These are phyloP conservation scores for Silybum marianum DNA, from an alignment of 129 eudicot species.

Conservation along the genomic window DNA sequence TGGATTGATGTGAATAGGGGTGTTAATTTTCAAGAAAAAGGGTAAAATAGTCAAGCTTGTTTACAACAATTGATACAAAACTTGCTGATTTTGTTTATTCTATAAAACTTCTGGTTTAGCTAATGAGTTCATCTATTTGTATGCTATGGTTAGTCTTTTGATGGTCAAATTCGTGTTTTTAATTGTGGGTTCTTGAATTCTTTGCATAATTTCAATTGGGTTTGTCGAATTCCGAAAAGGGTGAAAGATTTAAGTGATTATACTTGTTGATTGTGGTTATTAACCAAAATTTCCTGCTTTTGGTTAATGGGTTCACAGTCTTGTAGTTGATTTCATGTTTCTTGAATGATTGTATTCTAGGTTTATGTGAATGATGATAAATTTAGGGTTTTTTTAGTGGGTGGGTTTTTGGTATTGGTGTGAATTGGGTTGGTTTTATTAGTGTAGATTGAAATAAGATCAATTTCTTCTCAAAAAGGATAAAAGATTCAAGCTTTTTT, in stretches of 20 bases:
- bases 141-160: conserved; percentile 33
- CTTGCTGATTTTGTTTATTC: neutral
- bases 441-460: neutral
- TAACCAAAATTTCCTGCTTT: neutral
- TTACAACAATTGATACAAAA: neutral
- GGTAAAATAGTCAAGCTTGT: neutral
- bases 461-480: neutral
- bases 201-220: neutral
- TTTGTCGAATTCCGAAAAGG: neutral
- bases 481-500: neutral
- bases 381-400: neutral
- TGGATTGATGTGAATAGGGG: neutral
- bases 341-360: neutral
- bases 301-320: neutral
- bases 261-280: conserved; percentile 2
- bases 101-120: too few species aligned
- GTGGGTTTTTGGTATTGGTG: neutral
- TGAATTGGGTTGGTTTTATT: neutral
- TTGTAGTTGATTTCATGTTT: neutral
- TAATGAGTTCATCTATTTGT: too few species aligned
- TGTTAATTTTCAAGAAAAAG: neutral
- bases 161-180: neutral
- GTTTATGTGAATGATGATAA: neutral
- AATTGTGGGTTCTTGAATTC: neutral
- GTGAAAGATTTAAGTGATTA: neutral